Conservation (phyloP, 306 rosid genomes). For the Casuarina glauca region DNA sequence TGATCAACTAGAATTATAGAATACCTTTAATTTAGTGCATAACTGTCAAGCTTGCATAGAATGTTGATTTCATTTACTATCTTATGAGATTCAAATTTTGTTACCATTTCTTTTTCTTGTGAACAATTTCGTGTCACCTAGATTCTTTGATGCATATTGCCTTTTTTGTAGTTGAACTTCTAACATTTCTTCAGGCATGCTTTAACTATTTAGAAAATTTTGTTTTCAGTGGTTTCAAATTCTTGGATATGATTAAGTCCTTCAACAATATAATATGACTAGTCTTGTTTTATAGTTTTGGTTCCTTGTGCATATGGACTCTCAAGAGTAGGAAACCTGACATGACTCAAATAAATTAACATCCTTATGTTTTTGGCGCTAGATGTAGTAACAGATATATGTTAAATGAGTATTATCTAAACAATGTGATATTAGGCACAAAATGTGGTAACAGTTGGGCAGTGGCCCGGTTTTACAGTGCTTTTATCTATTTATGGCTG, state of each 20-base stretch:
- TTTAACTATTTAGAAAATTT: background rate
- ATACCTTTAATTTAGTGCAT: background rate
- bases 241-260: background rate
- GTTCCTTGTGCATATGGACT: conserved; percentile 1
- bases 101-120: background rate
- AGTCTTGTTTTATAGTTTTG: background rate
- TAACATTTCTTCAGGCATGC: background rate
- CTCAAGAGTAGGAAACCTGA: background rate
- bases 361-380: background rate
- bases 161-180: background rate
- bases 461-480: conserved; percentile 6
- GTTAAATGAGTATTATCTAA: background rate
- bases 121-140: background rate
- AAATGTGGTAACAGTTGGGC: background rate
- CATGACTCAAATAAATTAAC: background rate
- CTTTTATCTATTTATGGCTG: conserved; percentile 5
- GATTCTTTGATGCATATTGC: background rate
- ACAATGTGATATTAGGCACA: background rate
- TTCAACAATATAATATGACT: background rate
- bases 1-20: background rate
- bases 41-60: background rate
- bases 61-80: background rate
- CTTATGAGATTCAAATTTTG: background rate
- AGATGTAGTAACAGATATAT: background rate
- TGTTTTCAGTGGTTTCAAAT: background rate